phyloP scores from a whole-genome alignment of 257 asterid species.

The Ocimum tenuiflorum region DNA sequence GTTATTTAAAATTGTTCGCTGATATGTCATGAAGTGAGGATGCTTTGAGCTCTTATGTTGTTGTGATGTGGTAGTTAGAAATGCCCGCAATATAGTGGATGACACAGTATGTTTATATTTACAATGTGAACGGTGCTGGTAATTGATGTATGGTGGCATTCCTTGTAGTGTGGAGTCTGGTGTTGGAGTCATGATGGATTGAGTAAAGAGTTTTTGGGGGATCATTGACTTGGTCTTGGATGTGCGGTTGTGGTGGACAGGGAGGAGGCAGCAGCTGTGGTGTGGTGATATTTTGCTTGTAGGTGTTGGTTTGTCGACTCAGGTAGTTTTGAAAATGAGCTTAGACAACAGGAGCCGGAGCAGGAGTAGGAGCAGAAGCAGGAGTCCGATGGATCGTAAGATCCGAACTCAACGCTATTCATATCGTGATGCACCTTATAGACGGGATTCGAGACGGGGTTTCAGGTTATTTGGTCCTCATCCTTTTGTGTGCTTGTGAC shows the following conservation, averaged over 20 bases:
- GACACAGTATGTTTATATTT: not conserved
- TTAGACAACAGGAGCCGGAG: constrained; percentile 61
- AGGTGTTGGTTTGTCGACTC: constrained; percentile 46
- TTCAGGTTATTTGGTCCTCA: constrained; percentile 75
- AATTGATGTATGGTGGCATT: constrained; percentile 33
- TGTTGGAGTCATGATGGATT: constrained; percentile 35
- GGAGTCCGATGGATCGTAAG: constrained; percentile 95
- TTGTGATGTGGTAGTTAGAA: constrained; percentile 15
- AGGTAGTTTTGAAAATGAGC: constrained; percentile 55
- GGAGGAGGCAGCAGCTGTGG: constrained; percentile 73
- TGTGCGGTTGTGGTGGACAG: constrained; percentile 99
- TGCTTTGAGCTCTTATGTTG: constrained; percentile 9
- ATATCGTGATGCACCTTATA: constrained; percentile 93
- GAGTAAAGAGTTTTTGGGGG: constrained; percentile 43
- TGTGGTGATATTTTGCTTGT: constrained; percentile 47
- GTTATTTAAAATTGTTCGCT: constrained; percentile 8
- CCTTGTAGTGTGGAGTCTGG: constrained; percentile 42
- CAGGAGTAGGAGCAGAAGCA: constrained; percentile 76
- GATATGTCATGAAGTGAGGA: constrained; percentile 12
- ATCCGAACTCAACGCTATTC: constrained; percentile 73
- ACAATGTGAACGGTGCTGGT: constrained; percentile 24
- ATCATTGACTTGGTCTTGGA: constrained; percentile 68
- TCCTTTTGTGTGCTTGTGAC: constrained; percentile 33
- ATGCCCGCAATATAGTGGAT: constrained; percentile 10
- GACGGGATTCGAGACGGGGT: constrained; percentile 73